phyloP scores from a whole-genome alignment of 2,329 filamentous ascomycete genomes.

The Botrytis squamosa region DNA sequence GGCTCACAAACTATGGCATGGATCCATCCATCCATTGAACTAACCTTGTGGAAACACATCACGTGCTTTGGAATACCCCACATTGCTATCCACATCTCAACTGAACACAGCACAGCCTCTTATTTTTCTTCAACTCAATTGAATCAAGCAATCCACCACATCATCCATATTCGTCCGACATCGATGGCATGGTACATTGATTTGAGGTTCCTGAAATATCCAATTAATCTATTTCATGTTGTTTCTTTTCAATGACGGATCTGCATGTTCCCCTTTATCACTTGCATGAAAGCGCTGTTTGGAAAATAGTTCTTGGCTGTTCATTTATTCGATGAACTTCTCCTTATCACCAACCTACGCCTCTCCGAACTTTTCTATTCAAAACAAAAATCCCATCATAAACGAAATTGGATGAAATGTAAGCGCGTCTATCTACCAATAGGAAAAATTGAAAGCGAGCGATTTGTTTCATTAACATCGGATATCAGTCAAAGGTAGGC shows the following conservation, averaged over 20 bases:
- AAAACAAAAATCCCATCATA: not conserved
- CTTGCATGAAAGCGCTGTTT: not conserved
- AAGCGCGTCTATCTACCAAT: conserved; percentile 3
- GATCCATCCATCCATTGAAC: too few relatives aligned
- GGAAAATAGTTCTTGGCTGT: not conserved
- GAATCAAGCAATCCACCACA: not conserved
- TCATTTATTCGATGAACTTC: not conserved
- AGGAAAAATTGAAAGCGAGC: not conserved
- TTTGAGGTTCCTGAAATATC: not conserved
- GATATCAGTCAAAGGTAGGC: not conserved
- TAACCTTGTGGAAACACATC: not conserved
- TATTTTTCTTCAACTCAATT: not conserved
- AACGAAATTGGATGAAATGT: conserved; percentile 1
- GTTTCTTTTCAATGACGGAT: not conserved
- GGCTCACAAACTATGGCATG: not conserved
- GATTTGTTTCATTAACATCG: not conserved
- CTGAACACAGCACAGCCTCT: not conserved
- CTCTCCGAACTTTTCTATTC: not conserved
- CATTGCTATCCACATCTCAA: not conserved
- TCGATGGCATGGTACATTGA: not conserved
- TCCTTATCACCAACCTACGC: not conserved
- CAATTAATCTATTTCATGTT: not conserved
- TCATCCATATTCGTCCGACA: not conserved
- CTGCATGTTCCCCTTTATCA: not conserved
- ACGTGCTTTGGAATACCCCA: not conserved